Conservation (phyloP, 306 rosid species). For the Lathyrus sativus region DNA sequence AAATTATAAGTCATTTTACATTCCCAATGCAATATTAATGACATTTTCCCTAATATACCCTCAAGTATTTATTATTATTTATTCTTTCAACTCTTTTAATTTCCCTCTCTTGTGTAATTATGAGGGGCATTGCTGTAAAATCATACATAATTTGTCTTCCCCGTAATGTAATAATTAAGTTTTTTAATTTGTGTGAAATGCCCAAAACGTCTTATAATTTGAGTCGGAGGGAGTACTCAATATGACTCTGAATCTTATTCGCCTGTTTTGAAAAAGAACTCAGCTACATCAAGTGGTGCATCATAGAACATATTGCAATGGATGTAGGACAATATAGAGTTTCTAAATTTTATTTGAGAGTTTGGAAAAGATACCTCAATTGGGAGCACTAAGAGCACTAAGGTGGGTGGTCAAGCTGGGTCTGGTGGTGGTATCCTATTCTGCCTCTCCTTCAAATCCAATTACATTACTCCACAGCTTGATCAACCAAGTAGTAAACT, state of each 20-base stretch:
- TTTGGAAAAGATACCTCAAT: neutral
- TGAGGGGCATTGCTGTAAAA: no score
- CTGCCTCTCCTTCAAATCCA: neutral
- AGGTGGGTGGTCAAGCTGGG: neutral
- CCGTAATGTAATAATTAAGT: no score
- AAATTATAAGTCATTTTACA: no score
- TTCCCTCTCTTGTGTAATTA: no score
- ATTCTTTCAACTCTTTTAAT: no score
- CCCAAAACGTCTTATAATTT: no score
- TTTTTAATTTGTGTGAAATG: no score
- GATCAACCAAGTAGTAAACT: neutral
- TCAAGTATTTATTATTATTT: no score
- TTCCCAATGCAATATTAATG: no score
- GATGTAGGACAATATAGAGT: constrained; percentile 2
- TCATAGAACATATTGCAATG: constrained; percentile 3
- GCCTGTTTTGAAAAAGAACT: neutral
- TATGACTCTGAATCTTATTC: neutral
- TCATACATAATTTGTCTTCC: no score
- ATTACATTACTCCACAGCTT: neutral
- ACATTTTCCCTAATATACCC: no score
- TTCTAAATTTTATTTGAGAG: neutral
- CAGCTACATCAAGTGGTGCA: neutral
- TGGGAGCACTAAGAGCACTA: neutral
- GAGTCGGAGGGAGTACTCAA: no score
- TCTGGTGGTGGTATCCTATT: neutral